phyloP scores from a whole-genome alignment of 805 yeast species.

The Teunomyces pallodes region DNA sequence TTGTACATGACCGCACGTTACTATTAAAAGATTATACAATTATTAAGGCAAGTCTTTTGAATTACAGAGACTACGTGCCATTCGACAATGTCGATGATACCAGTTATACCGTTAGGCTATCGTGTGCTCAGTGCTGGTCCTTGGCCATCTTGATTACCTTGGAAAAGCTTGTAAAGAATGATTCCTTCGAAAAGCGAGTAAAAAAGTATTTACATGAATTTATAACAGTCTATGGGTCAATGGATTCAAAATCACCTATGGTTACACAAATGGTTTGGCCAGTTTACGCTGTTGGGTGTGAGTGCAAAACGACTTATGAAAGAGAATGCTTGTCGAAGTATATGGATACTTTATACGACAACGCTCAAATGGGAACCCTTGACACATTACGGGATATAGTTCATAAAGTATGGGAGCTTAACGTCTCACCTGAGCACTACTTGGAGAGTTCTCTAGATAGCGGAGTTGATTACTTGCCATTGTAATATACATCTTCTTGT shows the following conservation, averaged over 20 bases:
- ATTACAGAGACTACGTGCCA: conserved; percentile 47
- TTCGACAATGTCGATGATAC: conserved; percentile 17
- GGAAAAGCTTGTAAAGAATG: conserved; percentile 27
- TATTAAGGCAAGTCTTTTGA: conserved; percentile 34
- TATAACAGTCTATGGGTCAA: conserved; percentile 43
- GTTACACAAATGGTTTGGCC: conserved; percentile 69
- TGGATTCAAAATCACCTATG: conserved; percentile 46
- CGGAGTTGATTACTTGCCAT: conserved; percentile 51
- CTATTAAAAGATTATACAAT: conserved; percentile 24
- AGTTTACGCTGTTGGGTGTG: conserved; percentile 48
- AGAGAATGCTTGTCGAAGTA: conserved; percentile 25
- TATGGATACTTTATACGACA: conserved; percentile 43
- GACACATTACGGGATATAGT: conserved; percentile 42
- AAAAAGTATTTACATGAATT: conserved; percentile 43
- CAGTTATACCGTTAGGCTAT: conserved; percentile 38
- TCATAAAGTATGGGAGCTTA: conserved; percentile 47
- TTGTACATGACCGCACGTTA: conserved; percentile 10
- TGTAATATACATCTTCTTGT: conserved; percentile 12
- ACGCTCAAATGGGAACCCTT: conserved; percentile 56
- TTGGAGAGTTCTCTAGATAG: conserved; percentile 47
- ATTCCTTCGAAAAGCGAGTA: conserved; percentile 23
- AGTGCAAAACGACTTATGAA: conserved; percentile 34
- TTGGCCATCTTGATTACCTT: conserved; percentile 32
- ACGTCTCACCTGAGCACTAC: conserved; percentile 42
- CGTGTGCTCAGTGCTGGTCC: conserved; percentile 59